phyloP scores from a whole-genome alignment of 306 rosid species.

The Acacia acuminata region DNA sequence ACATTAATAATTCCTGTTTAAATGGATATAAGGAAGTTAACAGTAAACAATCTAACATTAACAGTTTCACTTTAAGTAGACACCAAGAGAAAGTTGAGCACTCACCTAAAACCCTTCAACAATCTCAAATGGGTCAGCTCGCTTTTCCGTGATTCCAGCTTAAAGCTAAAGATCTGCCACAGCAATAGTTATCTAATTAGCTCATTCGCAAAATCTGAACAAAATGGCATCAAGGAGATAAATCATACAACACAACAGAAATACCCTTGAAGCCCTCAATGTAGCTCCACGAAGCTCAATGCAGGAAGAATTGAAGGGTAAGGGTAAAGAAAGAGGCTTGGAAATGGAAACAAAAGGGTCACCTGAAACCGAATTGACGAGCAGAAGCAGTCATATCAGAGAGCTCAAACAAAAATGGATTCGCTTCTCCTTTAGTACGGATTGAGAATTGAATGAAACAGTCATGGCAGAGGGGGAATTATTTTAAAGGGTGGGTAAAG shows the following conservation, averaged over 20 bases:
- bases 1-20: not conserved
- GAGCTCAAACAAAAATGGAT: conserved; percentile 21
- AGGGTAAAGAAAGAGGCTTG: conserved; percentile 29
- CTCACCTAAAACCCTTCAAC: conserved; percentile 47
- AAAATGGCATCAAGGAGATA: not conserved
- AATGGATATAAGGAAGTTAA: not conserved
- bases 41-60: conserved; percentile 20
- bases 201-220: conserved; percentile 26
- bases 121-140: conserved; percentile 51
- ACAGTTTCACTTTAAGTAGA: not conserved
- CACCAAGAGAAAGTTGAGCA: not conserved
- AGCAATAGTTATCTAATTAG: not conserved
- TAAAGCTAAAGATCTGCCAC: conserved; percentile 57
- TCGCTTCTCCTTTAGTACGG: not conserved
- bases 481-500: conserved; percentile 35
- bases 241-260: not conserved
- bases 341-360: conserved; percentile 35
- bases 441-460: conserved; percentile 30
- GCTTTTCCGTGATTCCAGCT: conserved; percentile 40
- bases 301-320: conserved; percentile 24
- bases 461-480: conserved; percentile 20
- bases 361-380: conserved; percentile 44
- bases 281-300: conserved; percentile 27
- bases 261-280: conserved; percentile 44
- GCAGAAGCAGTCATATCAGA: conserved; percentile 58